These are phyloP conservation scores for Ramaria rubella DNA, from an alignment of 768 basidiomycete genomes.

Conservation along the genomic window DNA sequence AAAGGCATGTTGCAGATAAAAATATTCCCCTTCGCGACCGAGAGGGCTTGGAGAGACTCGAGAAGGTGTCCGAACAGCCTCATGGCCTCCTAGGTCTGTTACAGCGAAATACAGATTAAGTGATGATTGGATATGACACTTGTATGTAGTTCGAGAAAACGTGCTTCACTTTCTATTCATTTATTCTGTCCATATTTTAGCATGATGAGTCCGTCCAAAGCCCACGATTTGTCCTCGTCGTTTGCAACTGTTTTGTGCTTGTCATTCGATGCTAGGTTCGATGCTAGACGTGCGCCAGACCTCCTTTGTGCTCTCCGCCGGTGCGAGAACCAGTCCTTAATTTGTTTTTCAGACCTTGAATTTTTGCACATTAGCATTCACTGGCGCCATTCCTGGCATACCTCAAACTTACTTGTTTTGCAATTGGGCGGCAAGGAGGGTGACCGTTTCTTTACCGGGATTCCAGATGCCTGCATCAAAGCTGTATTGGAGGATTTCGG, in stretches of 20 bases:
- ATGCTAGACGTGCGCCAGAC: no score
- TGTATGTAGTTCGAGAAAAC: not conserved
- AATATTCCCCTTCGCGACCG: not conserved
- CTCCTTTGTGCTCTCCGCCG: not conserved
- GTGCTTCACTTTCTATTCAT: not conserved
- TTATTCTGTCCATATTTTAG: not conserved
- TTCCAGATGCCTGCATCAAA: slow-evolving; percentile 1
- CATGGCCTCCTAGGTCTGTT: not conserved
- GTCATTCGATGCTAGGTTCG: no score
- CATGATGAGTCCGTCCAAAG: not conserved
- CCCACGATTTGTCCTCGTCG: not conserved
- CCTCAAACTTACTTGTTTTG: not conserved
- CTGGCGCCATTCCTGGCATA: not conserved
- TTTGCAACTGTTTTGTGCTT: no score
- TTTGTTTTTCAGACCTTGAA: slow-evolving; percentile 3
- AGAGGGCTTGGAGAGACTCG: slow-evolving; percentile 5
- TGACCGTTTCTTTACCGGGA: not conserved
- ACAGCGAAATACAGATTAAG: not conserved
- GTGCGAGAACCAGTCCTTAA: slow-evolving; percentile 7
- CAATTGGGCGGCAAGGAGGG: not conserved
- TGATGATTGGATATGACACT: not conserved
- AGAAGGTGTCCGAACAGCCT: not conserved
- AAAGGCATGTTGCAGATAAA: not conserved
- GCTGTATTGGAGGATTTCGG: not conserved
- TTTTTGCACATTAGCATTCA: not conserved